Evolutionary conservation across 495 filamentous ascomycete species (phyloP).

Genomic region (Aspergillus funiculosus): DNA sequence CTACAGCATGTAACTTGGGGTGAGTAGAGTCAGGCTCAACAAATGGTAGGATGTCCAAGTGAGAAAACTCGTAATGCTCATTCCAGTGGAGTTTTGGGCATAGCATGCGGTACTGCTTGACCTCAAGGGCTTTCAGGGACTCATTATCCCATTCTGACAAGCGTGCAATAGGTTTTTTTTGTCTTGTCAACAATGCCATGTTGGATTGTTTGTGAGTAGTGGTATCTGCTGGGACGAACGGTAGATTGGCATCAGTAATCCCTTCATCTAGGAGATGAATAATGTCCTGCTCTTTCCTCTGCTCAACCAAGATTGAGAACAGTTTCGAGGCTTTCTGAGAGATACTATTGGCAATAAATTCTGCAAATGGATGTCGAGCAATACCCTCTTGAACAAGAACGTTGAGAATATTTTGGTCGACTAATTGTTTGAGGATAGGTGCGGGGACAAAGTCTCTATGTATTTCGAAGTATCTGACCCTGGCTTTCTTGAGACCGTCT

Average conservation of each 20-base stretch:
- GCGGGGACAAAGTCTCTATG: not conserved
- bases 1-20: not conserved
- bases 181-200: not conserved
- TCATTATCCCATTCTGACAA: not conserved
- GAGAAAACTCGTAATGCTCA: conserved; percentile 2
- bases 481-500: too few relatives aligned
- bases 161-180: not conserved
- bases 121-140: not conserved
- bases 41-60: conserved; percentile 2
- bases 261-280: not conserved
- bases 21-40: not conserved
- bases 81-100: not conserved
- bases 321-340: not conserved
- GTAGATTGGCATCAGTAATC: not conserved
- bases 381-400: not conserved
- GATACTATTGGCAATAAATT: not conserved
- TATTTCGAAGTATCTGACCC: too few relatives aligned
- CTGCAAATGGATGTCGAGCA: not conserved
- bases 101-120: conserved; percentile 8
- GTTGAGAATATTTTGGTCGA: not conserved
- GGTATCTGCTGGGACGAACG: not conserved
- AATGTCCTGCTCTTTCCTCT: not conserved
- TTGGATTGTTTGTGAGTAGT: not conserved
- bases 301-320: not conserved
- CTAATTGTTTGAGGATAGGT: not conserved